Evolutionary conservation across 805 yeast species (phyloP).

Genomic region (Ogataea sp.): DNA sequence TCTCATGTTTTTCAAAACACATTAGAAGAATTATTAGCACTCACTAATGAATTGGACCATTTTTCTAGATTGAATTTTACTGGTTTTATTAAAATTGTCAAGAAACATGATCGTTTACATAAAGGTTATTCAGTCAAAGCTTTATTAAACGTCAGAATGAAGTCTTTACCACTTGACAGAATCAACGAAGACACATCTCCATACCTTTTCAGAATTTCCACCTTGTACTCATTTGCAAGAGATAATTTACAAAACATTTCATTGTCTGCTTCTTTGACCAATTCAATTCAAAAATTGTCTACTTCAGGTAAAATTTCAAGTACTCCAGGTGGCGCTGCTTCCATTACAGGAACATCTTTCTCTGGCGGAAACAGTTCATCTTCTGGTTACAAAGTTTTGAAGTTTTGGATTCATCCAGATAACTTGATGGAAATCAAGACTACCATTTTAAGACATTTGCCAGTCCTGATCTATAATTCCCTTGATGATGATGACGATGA

Average conservation of each 20-base stretch:
- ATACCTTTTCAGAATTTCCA: constrained; percentile 71
- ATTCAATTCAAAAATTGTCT: constrained; percentile 40
- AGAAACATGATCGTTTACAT: constrained; percentile 91
- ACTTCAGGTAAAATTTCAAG: constrained; percentile 27
- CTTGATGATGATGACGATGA: constrained; percentile 41
- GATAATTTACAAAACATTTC: constrained; percentile 46
- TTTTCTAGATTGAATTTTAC: constrained; percentile 91
- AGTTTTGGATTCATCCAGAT: constrained; percentile 97
- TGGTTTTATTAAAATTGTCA: constrained; percentile 89
- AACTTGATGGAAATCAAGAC: constrained; percentile 96
- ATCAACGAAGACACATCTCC: constrained; percentile 89
- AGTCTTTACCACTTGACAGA: constrained; percentile 76
- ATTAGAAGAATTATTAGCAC: constrained; percentile 64
- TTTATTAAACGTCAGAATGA: constrained; percentile 77
- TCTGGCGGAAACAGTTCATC: constrained; percentile 8
- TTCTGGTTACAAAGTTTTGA: constrained; percentile 49
- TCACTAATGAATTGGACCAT: constrained; percentile 80
- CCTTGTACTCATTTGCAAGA: constrained; percentile 72
- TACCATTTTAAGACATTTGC: constrained; percentile 86
- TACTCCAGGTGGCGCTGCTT: constrained; percentile 22
- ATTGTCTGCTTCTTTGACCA: constrained; percentile 31
- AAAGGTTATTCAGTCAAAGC: constrained; percentile 86
- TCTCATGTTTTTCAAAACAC: constrained; percentile 53
- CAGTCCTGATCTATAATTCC: constrained; percentile 72
- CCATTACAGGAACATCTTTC: constrained; percentile 7